phyloP scores from a whole-genome alignment of 768 basidiomycete species.

The Calocybe indica region DNA sequence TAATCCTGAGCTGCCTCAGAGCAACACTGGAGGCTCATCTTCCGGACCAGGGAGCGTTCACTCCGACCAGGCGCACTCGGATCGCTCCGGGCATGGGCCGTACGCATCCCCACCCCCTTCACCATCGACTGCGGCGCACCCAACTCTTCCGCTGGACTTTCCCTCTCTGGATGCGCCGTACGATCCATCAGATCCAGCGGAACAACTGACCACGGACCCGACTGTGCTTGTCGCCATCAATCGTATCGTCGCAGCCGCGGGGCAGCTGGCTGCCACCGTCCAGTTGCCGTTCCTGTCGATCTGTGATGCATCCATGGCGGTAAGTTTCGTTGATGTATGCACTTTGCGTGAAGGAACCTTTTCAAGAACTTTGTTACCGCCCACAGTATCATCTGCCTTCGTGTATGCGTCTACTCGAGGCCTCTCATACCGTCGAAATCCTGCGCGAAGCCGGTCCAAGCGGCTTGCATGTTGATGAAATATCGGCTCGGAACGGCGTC shows the following conservation, averaged over 20 bases:
- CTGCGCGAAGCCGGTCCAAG: constrained; percentile 55
- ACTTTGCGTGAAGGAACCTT: background rate
- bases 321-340: constrained; percentile 25
- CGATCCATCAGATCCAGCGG: constrained; percentile 39
- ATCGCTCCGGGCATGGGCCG: constrained; percentile 1
- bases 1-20: constrained; percentile 17
- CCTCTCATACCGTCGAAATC: constrained; percentile 65
- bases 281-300: constrained; percentile 67
- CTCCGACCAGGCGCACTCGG: background rate
- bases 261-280: constrained; percentile 59
- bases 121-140: constrained; percentile 13
- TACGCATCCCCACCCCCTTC: constrained; percentile 28
- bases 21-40: constrained; percentile 1
- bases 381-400: constrained; percentile 67
- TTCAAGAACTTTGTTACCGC: background rate
- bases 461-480: constrained; percentile 42
- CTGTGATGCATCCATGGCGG: constrained; percentile 68
- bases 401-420: constrained; percentile 68
- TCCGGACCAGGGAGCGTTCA: background rate
- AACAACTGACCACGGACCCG: constrained; percentile 55
- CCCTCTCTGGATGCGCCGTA: constrained; percentile 49
- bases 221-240: constrained; percentile 53
- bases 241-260: constrained; percentile 62
- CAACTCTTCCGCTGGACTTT: constrained; percentile 36
- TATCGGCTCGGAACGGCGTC: constrained; percentile 39